These are phyloP conservation scores for Parietichytrium sp. DNA, from an alignment of 108 stramenopile genomes.

Conservation along the genomic window DNA sequence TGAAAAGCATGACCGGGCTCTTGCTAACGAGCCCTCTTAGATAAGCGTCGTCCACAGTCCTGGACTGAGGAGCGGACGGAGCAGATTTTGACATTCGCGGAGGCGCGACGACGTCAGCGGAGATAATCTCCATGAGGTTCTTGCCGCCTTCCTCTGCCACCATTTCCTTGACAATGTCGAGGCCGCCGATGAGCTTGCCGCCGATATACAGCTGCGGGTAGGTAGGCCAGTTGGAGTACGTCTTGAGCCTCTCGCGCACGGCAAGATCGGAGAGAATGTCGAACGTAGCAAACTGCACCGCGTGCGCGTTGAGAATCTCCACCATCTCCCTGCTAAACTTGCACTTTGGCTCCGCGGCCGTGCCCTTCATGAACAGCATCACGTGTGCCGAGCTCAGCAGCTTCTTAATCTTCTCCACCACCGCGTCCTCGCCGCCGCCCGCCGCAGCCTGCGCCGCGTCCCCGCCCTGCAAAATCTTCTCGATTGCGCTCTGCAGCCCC, in stretches of 20 bases:
- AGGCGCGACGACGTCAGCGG: slow-evolving; percentile 4
- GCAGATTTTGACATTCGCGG: slow-evolving; percentile 28
- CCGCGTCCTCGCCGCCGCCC: background rate
- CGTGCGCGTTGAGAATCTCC: slow-evolving; percentile 65
- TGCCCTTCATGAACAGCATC: slow-evolving; percentile 95
- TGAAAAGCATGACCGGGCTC: slow-evolving; percentile 83
- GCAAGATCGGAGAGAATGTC: slow-evolving; percentile 80
- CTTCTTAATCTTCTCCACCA: slow-evolving; percentile 51
- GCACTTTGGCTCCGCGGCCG: slow-evolving; percentile 75
- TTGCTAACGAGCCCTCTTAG: slow-evolving; percentile 62
- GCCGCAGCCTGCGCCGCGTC: slow-evolving; percentile 41
- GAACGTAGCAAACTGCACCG: slow-evolving; percentile 77
- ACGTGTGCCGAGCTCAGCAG: slow-evolving; percentile 69
- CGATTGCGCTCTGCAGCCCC: slow-evolving; percentile 51
- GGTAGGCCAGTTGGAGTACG: slow-evolving; percentile 80
- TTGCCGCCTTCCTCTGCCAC: slow-evolving; percentile 47
- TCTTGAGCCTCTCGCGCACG: slow-evolving; percentile 83
- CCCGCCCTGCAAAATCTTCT: slow-evolving; percentile 26
- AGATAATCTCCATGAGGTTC: background rate
- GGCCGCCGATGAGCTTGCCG: slow-evolving; percentile 90
- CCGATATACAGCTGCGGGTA: slow-evolving; percentile 93
- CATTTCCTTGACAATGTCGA: slow-evolving; percentile 94
- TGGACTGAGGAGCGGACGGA: background rate
- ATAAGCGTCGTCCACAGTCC: slow-evolving; percentile 39
- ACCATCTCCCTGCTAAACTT: slow-evolving; percentile 90